These are phyloP conservation scores for Rhodomyrtus psidioides DNA, from an alignment of 441 rosid species.

Conservation along the genomic window DNA sequence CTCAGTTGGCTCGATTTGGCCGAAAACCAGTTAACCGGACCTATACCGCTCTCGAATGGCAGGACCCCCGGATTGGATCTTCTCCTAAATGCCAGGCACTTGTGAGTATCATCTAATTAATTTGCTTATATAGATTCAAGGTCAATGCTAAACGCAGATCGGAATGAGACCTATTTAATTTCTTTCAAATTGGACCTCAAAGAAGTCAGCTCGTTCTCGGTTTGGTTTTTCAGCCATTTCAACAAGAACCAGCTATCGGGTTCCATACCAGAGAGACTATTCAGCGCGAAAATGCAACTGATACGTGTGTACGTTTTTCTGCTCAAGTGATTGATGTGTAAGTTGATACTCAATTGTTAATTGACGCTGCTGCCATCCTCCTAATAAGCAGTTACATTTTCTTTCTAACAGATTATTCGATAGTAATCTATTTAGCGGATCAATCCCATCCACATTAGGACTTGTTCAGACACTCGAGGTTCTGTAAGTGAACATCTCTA, in stretches of 20 bases:
- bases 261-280: slow-evolving; percentile 51
- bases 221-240: slow-evolving; percentile 54
- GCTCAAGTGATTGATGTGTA: slow-evolving; percentile 31
- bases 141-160: not conserved
- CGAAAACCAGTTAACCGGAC: slow-evolving; percentile 68
- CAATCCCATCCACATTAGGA: slow-evolving; percentile 59
- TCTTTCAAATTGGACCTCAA: not conserved
- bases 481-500: slow-evolving; percentile 61
- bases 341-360: slow-evolving; percentile 9
- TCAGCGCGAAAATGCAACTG: slow-evolving; percentile 62
- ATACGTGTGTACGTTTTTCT: slow-evolving; percentile 68
- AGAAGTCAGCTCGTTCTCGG: not conserved
- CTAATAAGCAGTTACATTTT: not conserved
- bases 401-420: slow-evolving; percentile 50
- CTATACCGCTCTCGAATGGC: slow-evolving; percentile 57
- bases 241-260: slow-evolving; percentile 89
- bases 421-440: slow-evolving; percentile 60
- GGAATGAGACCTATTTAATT: not conserved
- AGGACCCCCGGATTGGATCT: slow-evolving; percentile 67
- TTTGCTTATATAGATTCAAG: not conserved
- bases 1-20: slow-evolving; percentile 91
- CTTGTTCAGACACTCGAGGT: slow-evolving; percentile 74
- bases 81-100: slow-evolving; percentile 70
- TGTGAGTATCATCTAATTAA: slow-evolving; percentile 38
- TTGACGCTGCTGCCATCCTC: not conserved